These are phyloP conservation scores for Clarireedia homoeocarpa DNA, from an alignment of 2,329 filamentous ascomycete species.

Conservation along the genomic window DNA sequence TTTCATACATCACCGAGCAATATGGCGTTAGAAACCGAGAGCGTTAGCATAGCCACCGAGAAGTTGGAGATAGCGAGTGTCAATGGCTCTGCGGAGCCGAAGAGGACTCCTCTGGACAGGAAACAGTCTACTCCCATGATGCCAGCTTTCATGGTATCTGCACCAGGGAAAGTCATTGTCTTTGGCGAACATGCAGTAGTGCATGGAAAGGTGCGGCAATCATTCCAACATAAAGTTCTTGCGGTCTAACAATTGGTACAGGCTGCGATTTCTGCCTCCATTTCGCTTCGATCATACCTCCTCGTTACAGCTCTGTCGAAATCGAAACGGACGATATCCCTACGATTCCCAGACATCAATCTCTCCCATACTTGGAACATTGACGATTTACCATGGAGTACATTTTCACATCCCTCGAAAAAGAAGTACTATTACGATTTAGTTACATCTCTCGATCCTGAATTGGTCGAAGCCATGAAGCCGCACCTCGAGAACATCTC, in stretches of 20 bases:
- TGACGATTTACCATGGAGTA: constrained; percentile 77
- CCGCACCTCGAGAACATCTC: constrained; percentile 72
- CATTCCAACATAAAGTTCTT: background rate
- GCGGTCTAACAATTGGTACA: constrained; percentile 29
- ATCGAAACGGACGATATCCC: constrained; percentile 76
- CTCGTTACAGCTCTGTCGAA: constrained; percentile 92
- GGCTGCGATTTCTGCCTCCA: constrained; percentile 89
- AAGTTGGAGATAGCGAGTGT: constrained; percentile 8
- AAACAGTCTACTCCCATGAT: constrained; percentile 61
- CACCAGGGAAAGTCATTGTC: constrained; percentile 95
- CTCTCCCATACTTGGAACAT: constrained; percentile 92
- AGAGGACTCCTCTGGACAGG: constrained; percentile 29
- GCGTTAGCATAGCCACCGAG: constrained; percentile 2
- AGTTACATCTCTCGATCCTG: constrained; percentile 73
- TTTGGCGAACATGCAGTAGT: constrained; percentile 99
- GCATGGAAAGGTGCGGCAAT: constrained; percentile 67
- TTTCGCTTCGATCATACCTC: constrained; percentile 91
- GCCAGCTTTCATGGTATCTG: constrained; percentile 94
- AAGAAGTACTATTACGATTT: constrained; percentile 94
- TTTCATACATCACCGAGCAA: constrained; percentile 1
- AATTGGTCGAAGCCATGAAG: constrained; percentile 72
- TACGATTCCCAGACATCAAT: constrained; percentile 87
- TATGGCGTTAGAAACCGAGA: background rate
- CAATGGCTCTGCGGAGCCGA: constrained; percentile 14
- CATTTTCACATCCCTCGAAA: constrained; percentile 72